Evolutionary conservation across 176 grass and related monocot species (phyloP), one percentile per base, ranked within the genome.

Genomic region (Aechmea fasciata): DNA sequence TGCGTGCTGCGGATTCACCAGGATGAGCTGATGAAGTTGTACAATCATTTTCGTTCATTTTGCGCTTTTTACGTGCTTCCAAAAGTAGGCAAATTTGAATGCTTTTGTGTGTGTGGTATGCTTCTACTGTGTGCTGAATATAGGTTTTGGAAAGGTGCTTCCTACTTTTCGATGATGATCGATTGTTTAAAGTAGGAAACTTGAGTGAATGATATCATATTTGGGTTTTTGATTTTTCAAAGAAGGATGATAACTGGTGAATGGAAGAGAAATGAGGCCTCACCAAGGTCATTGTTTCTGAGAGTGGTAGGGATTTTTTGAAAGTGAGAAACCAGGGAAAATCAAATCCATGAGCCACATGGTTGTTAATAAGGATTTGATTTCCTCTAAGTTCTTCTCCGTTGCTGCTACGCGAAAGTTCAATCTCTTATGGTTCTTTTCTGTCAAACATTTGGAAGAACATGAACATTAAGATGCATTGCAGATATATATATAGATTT

Each of bases 251-350:
- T 41, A 6, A 41, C 33, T 5, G 4, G 33, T 41, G 33, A 41
- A 41, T 41, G 33, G 3, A 59, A 59, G 7, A 20, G 14, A 8
- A 59, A 19, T 59, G 54, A 59, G 54, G 19, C n/a, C 54, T 17
- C 19, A 20, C 14, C 15, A 59, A 4, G 14, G 74, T 2, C 49
- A 28, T 12, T 65, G 55, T 18, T 64, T 57, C 48, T 9, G 55
- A 9, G 54, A 9, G 13, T 47, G 49, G 3, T 13, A 75, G 26
- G 12, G 50, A 9, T 62, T 14, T 14, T 19, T n/a, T 52, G 64
- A 70, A 73, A 15, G 41, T 77, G 79, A 83, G 65, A 63, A 80
- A 50, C 29, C 52, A 52, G 82, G 66, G 63, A 66, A 75, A 73
- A 76, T 85, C 67, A 76, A 81, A 63, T 70, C 24, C 18, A 3